Percentiles rank a stretch among this genome's conserved stretches.
Evolutionary conservation across 495 filamentous ascomycete species (phyloP).

Genomic region (Bryoglossum gracile): DNA sequence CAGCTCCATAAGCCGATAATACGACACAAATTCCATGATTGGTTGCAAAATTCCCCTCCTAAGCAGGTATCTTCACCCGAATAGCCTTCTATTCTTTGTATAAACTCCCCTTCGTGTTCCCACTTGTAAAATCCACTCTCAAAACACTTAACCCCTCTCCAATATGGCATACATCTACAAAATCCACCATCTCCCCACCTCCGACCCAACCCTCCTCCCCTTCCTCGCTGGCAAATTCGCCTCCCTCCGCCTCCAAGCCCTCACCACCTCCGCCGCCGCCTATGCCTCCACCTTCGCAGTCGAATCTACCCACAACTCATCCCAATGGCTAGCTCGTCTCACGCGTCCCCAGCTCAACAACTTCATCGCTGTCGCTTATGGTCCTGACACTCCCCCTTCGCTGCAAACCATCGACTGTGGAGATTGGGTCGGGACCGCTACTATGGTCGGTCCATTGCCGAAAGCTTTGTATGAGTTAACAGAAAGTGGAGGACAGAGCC

Average conservation of each 20-base stretch:
- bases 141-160: background rate
- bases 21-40: too few species aligned
- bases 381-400: conserved; percentile 5
- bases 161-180: conserved; percentile 11
- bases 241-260: conserved; percentile 27
- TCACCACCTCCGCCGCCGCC: conserved; percentile 24
- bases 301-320: conserved; percentile 27
- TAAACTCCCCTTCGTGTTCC: background rate
- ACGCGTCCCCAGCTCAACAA: conserved; percentile 16
- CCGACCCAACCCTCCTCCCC: conserved; percentile 9
- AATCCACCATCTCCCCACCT: conserved; percentile 11
- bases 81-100: too few species aligned
- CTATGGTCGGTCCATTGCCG: conserved; percentile 27
- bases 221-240: conserved; percentile 26
- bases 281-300: conserved; percentile 31
- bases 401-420: conserved; percentile 4
- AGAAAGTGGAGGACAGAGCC: conserved; percentile 17
- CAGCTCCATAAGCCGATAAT: too few species aligned
- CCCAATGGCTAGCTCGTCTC: conserved; percentile 26
- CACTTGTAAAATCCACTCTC: too few species aligned
- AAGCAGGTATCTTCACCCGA: too few species aligned
- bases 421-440: conserved; percentile 33
- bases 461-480: conserved; percentile 22
- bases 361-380: conserved; percentile 31
- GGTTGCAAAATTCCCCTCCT: too few species aligned